Conservation (phyloP, 148 eudicot species). For the Cornus suecica region DNA sequence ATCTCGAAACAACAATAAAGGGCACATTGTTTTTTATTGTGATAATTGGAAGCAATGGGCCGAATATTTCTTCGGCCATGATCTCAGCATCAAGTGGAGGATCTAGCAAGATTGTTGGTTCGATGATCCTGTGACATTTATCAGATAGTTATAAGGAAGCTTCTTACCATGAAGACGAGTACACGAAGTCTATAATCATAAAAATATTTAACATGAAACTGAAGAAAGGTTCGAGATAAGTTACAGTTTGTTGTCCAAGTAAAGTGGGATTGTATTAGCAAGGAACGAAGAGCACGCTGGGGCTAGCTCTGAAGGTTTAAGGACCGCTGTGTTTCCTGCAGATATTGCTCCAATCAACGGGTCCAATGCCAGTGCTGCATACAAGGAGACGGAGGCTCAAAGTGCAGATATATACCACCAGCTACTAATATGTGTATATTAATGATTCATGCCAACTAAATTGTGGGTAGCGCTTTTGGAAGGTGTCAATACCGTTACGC, state of each 20-base stretch:
- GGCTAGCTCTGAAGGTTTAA: conserved; percentile 61
- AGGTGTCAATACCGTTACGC: too few species aligned
- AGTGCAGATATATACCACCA: neutral
- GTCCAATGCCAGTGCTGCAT: conserved; percentile 51
- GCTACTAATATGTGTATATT: neutral
- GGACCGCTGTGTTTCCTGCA: conserved; percentile 53
- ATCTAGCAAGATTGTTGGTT: conserved; percentile 84
- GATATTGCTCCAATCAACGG: conserved; percentile 68
- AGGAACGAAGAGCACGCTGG: conserved; percentile 53
- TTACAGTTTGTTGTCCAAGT: conserved; percentile 32
- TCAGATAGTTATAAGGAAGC: neutral
- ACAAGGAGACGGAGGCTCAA: neutral
- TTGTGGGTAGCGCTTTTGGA: too few species aligned
- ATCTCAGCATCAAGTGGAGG: conserved; percentile 81
- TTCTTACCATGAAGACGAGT: neutral
- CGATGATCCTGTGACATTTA: conserved; percentile 54
- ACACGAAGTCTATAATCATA: neutral
- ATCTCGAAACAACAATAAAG: neutral
- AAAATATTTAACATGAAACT: neutral
- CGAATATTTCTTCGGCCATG: conserved; percentile 95
- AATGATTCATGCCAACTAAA: neutral
- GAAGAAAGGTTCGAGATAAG: neutral
- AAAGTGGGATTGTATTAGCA: conserved; percentile 43
- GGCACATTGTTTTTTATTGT: conserved; percentile 44
- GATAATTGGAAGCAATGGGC: conserved; percentile 90